Evolutionary conservation across 768 basidiomycete genomes (phyloP), one percentile per base, ranked within the genome.

Genomic region (Galerina sulciceps): DNA sequence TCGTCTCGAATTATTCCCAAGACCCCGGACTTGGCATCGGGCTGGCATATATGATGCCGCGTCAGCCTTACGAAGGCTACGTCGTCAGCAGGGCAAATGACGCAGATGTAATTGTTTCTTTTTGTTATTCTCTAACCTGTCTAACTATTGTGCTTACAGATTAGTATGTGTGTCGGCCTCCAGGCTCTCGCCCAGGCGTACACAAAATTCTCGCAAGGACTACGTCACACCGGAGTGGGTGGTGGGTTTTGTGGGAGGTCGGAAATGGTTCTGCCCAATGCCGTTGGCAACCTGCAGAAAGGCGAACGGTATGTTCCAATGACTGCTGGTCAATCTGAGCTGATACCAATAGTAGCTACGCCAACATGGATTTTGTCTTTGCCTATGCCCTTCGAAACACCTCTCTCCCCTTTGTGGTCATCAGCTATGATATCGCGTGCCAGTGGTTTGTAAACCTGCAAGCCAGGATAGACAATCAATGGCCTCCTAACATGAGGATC

Each of bases 381-480:
- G 60, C 62, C 6, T 35, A 55, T 45, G 10, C 52, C 3, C 36
- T 59, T 18, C 46, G 41, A 26, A 26, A 26, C 35, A 18, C 15
- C 11, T 15, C 17, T 8, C 22, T 43, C 10, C 38, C n/a, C 17
- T 36, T 31, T 3, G 43, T 55, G 14, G 40, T 59, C 26, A 51
- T 72, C 38, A 65, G 65, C 9, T 75, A 73, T 57, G 70, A 73
- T 55, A 74, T 74, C 43, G 58, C 59, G 10, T 72, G 73, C 54
- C 68, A 69, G 35, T 74, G 63, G 56, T 62, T 8, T 38, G 58
- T 61, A 36, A 62, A 70, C 13, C 57, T 75, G 10, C 11, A 14
- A 14, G 44, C 35, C 18, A 61, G 69, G 11, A 57, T 70, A 22
- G 17, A 52, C 2, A n/a, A 53, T 3, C 14, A 56, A 1, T 46